Base-by-base conservation (phyloP, 208 protist genomes). In the Leishmania guyanensis region DNA sequence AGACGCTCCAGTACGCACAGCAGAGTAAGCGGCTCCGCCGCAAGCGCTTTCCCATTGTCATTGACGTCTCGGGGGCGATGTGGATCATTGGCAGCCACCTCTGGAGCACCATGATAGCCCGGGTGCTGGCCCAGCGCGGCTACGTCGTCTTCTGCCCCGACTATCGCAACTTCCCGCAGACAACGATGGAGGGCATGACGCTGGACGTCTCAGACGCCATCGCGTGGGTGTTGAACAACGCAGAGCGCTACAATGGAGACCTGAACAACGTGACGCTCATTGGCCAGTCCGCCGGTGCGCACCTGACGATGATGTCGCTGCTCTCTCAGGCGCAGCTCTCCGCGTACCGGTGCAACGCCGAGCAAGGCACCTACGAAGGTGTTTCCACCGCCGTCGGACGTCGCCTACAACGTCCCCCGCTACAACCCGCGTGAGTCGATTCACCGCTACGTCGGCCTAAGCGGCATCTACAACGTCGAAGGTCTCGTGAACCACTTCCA, bases 121-220 rank as follows among this genome's bases (percentile, higher is more conserved):
- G 92, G 4, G 77, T 96, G 16, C 80, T 98, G 5, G 88, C 93
- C 16, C 81, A 87, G 51, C 87, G 93, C 58, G 95, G 95, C 53
- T 96, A 95, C 87, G 81, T 97, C 48, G 93, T 96, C 20, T 97
- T 98, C 86, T 95, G 91, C 85, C 95, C 95, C 14, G 95, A 98
- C 91, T 98, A 98, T 87, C 93, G 95, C 72, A 98, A 98, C 90
- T 98, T 97, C 79, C 95, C 95, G 50, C 93, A 97, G 88, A 96
- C 91, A 53, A 91, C 90, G 77, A 92, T 98, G 92, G 92, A 95
- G 79, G 95, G 92, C 62, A 98, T 98, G 95, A 92, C 91, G 81
- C 85, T 94, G 43, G 95, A 98, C 83, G 87, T 96, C 36, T 95
- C 91, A 16, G 95, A 97, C 69, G 93, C 95, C 60, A 89, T 98